Conservation (phyloP, 2,329 filamentous ascomycete species). For the Colletotrichum liaoningense region DNA sequence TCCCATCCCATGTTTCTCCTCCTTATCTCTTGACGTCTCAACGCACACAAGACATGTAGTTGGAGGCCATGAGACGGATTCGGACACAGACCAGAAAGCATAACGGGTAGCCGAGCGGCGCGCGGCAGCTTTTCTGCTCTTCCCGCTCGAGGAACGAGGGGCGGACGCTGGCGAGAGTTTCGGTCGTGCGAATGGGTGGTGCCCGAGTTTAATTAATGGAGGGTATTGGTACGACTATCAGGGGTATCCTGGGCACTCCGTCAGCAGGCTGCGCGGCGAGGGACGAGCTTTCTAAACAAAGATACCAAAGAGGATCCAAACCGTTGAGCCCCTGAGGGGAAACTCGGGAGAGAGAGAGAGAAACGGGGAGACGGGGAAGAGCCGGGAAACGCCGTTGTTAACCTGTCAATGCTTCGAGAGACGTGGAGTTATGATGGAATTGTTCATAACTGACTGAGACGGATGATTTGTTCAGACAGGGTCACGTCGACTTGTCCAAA, state of each 20-base stretch:
- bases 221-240: background rate
- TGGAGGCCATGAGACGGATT: background rate
- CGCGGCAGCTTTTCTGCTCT: background rate
- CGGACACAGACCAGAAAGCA: background rate
- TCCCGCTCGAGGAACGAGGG: background rate
- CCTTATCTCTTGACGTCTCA: background rate
- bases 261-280: background rate
- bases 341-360: background rate
- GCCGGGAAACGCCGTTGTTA: conserved; percentile 2
- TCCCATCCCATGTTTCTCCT: background rate
- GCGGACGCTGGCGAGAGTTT: background rate
- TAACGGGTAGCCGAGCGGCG: background rate
- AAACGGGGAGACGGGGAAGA: background rate
- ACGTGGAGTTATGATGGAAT: conserved; percentile 8
- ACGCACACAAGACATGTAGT: background rate
- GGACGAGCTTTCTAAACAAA: conserved; percentile 6
- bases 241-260: conserved; percentile 12
- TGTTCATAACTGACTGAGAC: conserved; percentile 4
- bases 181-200: background rate
- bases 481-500: background rate
- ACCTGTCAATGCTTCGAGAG: background rate
- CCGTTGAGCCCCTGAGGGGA: background rate
- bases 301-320: background rate
- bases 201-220: background rate
- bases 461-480: conserved; percentile 17